Evolutionary conservation across 176 grass and related monocot species (phyloP).

Genomic region (Paspalum notatum): DNA sequence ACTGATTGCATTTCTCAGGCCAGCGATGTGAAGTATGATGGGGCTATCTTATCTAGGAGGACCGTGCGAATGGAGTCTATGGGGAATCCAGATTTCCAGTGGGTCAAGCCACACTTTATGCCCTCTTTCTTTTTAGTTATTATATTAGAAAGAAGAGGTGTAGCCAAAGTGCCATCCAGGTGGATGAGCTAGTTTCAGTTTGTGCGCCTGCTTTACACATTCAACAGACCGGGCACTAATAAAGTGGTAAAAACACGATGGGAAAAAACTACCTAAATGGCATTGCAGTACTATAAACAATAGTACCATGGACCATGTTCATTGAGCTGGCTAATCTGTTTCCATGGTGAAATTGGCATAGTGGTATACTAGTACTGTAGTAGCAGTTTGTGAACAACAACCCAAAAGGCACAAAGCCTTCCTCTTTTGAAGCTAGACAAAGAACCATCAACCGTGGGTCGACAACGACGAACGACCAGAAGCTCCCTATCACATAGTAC

Average conservation of each 20-base stretch:
- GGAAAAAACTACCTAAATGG: neutral
- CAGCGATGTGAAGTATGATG: neutral
- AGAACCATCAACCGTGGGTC: neutral
- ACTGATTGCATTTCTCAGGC: neutral
- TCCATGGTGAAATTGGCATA: neutral
- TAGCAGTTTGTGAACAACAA: slow-evolving; percentile 6
- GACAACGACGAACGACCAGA: neutral
- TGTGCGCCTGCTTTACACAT: neutral
- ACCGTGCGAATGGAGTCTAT: neutral
- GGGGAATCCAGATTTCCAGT: neutral
- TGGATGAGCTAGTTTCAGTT: neutral
- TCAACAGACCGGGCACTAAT: neutral
- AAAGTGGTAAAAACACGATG: neutral
- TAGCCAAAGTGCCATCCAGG: neutral
- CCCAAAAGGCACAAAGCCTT: neutral
- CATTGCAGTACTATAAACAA: neutral
- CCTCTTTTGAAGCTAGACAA: neutral
- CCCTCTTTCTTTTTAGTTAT: neutral
- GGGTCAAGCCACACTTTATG: neutral
- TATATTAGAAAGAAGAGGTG: neutral
- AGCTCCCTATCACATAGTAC: neutral
- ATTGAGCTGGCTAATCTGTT: neutral
- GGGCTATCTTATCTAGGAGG: neutral
- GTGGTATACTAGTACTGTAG: neutral
- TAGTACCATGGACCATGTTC: neutral